phyloP scores from a whole-genome alignment of 2,329 filamentous ascomycete genomes.

The Hypoxylon sp. region DNA sequence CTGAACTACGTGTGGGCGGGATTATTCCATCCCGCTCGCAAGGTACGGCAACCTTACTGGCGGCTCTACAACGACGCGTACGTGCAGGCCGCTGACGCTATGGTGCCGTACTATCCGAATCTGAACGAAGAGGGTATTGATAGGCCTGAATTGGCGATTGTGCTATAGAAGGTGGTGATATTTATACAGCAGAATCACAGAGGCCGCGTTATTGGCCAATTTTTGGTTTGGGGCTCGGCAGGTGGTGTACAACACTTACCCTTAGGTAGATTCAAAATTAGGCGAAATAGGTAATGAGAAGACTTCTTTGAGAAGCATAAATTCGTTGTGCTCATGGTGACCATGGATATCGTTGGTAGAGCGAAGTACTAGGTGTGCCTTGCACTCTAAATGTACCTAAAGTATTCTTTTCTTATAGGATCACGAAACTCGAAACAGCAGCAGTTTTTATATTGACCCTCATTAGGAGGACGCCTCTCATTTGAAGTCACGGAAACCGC shows the following conservation, averaged over 20 bases:
- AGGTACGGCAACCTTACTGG: slow-evolving; percentile 96
- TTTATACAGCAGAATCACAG: neutral
- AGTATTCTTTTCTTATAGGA: too few relatives aligned
- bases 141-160: slow-evolving; percentile 84
- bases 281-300: slow-evolving; percentile 22
- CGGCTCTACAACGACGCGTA: slow-evolving; percentile 97
- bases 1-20: slow-evolving; percentile 99
- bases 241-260: slow-evolving; percentile 33
- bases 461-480: neutral
- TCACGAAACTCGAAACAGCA: neutral
- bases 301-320: neutral
- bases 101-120: slow-evolving; percentile 96
- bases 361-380: neutral
- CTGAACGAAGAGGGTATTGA: slow-evolving; percentile 84
- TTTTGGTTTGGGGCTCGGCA: slow-evolving; percentile 20
- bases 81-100: slow-evolving; percentile 90
- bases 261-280: slow-evolving; percentile 33
- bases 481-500: neutral
- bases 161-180: slow-evolving; percentile 68
- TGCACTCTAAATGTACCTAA: too few relatives aligned
- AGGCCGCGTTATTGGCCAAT: slow-evolving; percentile 14
- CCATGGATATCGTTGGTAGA: neutral
- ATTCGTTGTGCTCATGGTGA: neutral
- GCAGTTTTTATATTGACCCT: neutral
- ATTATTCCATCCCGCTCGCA: slow-evolving; percentile 94